Evolutionary conservation across 371 early-diverging fungal species (phyloP).

Genomic region (Thermomucor indicae-seudaticae): DNA sequence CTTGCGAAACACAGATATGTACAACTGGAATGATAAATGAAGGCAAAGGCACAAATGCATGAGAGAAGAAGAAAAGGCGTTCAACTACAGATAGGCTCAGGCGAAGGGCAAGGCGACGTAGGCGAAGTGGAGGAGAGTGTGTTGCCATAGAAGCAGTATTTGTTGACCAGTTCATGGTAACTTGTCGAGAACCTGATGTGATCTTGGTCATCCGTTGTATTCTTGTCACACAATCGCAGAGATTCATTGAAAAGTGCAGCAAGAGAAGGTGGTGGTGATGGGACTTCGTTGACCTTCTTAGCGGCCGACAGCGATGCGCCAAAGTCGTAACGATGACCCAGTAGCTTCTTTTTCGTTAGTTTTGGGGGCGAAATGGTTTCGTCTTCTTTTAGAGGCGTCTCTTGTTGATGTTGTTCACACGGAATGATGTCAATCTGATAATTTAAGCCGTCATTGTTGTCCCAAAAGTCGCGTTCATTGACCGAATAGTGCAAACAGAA

Average conservation of each 20-base stretch:
- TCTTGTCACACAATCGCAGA: neutral
- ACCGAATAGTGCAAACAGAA: conserved; percentile 47
- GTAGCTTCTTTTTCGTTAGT: conserved; percentile 13
- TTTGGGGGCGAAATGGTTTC: neutral
- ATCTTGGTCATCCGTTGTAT: conserved; percentile 1
- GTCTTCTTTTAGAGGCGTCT: neutral
- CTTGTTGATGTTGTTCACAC: neutral
- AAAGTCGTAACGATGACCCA: conserved; percentile 40
- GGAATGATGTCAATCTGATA: conserved; percentile 48
- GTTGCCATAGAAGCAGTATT: conserved; percentile 54
- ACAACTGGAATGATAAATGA: neutral
- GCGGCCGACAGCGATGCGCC: conserved; percentile 32
- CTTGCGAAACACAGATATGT: neutral
- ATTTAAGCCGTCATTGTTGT: conserved; percentile 74
- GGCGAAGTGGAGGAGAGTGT: conserved; percentile 1
- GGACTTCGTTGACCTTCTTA: conserved; percentile 5
- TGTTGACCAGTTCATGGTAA: conserved; percentile 54
- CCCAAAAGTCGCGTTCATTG: conserved; percentile 69
- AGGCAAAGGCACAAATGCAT: neutral
- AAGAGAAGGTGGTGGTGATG: neutral
- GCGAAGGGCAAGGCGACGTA: neutral
- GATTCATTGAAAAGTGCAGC: neutral
- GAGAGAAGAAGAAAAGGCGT: neutral
- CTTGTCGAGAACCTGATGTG: conserved; percentile 6
- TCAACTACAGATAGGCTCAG: conserved; percentile 14